Conservation (phyloP, 1,284 basidiomycete species). For the Cutaneotrichosporon mucoides region DNA sequence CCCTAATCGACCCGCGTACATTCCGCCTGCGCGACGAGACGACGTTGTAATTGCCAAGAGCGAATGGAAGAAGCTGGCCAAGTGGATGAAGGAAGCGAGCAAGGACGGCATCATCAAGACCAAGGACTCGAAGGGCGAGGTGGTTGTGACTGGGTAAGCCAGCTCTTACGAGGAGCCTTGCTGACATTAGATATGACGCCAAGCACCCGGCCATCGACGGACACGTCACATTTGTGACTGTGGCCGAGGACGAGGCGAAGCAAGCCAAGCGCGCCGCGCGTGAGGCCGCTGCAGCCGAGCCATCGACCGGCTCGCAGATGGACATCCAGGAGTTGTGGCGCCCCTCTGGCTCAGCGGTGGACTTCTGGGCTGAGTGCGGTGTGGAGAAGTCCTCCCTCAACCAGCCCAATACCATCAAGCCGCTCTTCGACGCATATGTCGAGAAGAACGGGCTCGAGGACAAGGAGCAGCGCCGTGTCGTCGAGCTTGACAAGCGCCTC, state of each 20-base stretch:
- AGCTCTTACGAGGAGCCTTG: not conserved
- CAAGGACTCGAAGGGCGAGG: constrained; percentile 65
- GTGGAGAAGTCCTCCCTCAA: constrained; percentile 48
- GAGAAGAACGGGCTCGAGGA: constrained; percentile 62
- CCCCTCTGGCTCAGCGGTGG: constrained; percentile 57
- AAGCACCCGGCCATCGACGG: constrained; percentile 58
- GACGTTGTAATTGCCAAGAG: constrained; percentile 44
- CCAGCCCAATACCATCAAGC: constrained; percentile 47
- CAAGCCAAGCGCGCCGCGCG: constrained; percentile 46
- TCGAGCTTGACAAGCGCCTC: constrained; percentile 62
- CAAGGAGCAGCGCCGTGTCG: constrained; percentile 60
- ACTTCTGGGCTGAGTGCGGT: constrained; percentile 60
- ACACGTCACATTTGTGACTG: constrained; percentile 58
- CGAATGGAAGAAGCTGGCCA: constrained; percentile 69
- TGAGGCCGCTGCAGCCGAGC: constrained; percentile 51
- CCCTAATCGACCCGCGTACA: constrained; percentile 65
- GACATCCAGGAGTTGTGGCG: constrained; percentile 68
- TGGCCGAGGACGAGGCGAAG: constrained; percentile 58
- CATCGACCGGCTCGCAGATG: constrained; percentile 36
- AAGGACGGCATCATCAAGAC: constrained; percentile 67
- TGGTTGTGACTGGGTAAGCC: constrained; percentile 32
- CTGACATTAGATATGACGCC: constrained; percentile 56
- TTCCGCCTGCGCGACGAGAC: constrained; percentile 63
- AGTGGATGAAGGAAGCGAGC: constrained; percentile 69
- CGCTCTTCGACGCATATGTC: constrained; percentile 63